Conservation (phyloP, 192 early-diverging fungal genomes). For the Backusella australiensis region DNA sequence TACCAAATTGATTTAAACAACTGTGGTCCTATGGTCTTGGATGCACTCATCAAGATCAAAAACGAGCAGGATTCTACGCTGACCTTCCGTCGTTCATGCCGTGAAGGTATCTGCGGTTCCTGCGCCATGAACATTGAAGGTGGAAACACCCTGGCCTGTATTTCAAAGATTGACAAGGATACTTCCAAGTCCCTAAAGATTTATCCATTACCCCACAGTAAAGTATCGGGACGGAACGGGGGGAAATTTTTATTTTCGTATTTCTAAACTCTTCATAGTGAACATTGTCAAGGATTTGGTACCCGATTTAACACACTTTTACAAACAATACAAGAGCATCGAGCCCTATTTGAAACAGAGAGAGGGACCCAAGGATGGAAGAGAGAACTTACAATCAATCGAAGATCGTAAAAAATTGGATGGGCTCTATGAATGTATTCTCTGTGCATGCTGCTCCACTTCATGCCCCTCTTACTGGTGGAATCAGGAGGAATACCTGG, state of each 20-base stretch:
- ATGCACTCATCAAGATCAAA: slow-evolving; percentile 96
- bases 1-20: slow-evolving; percentile 90
- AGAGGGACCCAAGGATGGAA: slow-evolving; percentile 53
- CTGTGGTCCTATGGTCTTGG: slow-evolving; percentile 96
- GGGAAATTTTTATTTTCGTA: neutral
- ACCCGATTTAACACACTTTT: slow-evolving; percentile 95
- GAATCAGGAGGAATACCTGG: slow-evolving; percentile 93
- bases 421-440: slow-evolving; percentile 96
- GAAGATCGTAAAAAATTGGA: slow-evolving; percentile 93
- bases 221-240: slow-evolving; percentile 20
- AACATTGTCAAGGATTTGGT: slow-evolving; percentile 98
- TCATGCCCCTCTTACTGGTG: slow-evolving; percentile 97
- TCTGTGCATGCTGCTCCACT: slow-evolving; percentile 97
- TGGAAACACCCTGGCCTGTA: slow-evolving; percentile 93
- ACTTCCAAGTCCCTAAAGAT: slow-evolving; percentile 72
- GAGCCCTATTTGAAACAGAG: slow-evolving; percentile 96
- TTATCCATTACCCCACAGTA: slow-evolving; percentile 95
- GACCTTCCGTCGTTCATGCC: slow-evolving; percentile 94
- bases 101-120: slow-evolving; percentile 96
- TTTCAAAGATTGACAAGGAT: slow-evolving; percentile 80
- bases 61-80: slow-evolving; percentile 93
- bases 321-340: slow-evolving; percentile 97
- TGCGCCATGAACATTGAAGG: slow-evolving; percentile 99
- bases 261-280: slow-evolving; percentile 38
- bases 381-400: slow-evolving; percentile 92